Evolutionary conservation across 768 basidiomycete genomes (phyloP).

Genomic region (Hirschioporus abietinus): DNA sequence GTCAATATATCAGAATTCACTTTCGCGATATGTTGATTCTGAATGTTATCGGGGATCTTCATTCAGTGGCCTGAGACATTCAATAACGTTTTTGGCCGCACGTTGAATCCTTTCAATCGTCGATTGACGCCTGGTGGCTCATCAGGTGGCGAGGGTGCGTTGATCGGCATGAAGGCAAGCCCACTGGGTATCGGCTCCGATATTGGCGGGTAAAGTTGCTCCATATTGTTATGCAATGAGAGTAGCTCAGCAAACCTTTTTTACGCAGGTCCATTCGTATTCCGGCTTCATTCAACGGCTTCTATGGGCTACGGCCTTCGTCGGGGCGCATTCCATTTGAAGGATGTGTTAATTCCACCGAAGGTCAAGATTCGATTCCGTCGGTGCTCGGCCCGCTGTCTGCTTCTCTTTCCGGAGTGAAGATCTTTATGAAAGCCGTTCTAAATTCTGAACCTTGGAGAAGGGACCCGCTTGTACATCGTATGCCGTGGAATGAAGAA

Average conservation of each 20-base stretch:
- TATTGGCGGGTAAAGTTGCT: constrained; percentile 24
- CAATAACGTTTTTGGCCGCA: constrained; percentile 34
- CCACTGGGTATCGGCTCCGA: constrained; percentile 32
- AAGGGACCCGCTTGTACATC: constrained; percentile 21
- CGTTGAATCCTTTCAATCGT: constrained; percentile 30
- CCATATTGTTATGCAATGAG: background rate
- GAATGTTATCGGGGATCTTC: constrained; percentile 2
- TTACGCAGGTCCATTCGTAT: constrained; percentile 21
- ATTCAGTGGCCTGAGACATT: constrained; percentile 30
- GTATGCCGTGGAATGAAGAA: constrained; percentile 8
- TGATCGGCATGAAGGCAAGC: constrained; percentile 28
- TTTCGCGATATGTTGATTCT: constrained; percentile 3
- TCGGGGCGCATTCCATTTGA: constrained; percentile 27
- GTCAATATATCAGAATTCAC: constrained; percentile 14
- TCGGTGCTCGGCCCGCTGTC: constrained; percentile 34
- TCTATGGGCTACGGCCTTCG: constrained; percentile 30
- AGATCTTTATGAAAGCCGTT: constrained; percentile 26
- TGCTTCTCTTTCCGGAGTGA: constrained; percentile 20
- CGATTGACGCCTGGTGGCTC: constrained; percentile 31
- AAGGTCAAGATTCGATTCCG: constrained; percentile 25
- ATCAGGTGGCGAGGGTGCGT: constrained; percentile 34
- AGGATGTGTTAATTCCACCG: background rate
- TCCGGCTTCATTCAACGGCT: constrained; percentile 24
- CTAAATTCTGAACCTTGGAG: constrained; percentile 28
- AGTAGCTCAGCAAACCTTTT: background rate